Percentiles rank a stretch among this genome's conserved stretches.
These are phyloP conservation scores for Globisporangium heterothallicum DNA, from an alignment of 352 stramenopile genomes.

Conservation along the genomic window DNA sequence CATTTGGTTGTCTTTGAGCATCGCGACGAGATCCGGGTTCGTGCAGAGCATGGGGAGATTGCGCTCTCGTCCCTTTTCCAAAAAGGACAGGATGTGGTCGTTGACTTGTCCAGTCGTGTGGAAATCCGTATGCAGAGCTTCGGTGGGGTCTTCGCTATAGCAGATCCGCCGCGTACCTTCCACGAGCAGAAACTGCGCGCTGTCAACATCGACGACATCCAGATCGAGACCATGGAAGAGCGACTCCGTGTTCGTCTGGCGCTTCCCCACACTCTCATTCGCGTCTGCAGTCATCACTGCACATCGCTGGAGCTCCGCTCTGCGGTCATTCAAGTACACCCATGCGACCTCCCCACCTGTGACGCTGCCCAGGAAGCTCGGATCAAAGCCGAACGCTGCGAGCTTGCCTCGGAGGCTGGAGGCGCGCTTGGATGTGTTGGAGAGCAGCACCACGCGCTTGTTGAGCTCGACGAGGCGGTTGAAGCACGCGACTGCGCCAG, in stretches of 20 bases:
- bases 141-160: constrained; percentile 28
- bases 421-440: constrained; percentile 83
- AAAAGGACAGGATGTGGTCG: constrained; percentile 30
- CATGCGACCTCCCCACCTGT: constrained; percentile 53
- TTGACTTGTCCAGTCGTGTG: constrained; percentile 38
- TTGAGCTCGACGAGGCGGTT: constrained; percentile 34
- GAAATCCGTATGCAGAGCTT: constrained; percentile 36
- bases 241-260: constrained; percentile 28
- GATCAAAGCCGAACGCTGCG: constrained; percentile 60
- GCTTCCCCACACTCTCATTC: constrained; percentile 24
- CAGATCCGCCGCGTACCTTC: constrained; percentile 54
- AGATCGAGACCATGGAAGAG: constrained; percentile 50
- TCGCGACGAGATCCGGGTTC: constrained; percentile 84
- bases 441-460: constrained; percentile 85
- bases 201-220: constrained; percentile 28
- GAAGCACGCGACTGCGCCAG: constrained; percentile 62
- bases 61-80: constrained; percentile 42
- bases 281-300: constrained; percentile 38
- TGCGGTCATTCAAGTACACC: constrained; percentile 26
- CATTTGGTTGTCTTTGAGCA: constrained; percentile 50
- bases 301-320: constrained; percentile 22
- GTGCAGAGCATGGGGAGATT: constrained; percentile 78
- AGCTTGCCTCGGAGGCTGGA: constrained; percentile 42
- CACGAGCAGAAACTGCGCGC: constrained; percentile 46
- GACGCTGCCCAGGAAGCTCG: constrained; percentile 42